phyloP scores from a whole-genome alignment of 495 filamentous ascomycete species.

The Lophiostoma macrostomum region DNA sequence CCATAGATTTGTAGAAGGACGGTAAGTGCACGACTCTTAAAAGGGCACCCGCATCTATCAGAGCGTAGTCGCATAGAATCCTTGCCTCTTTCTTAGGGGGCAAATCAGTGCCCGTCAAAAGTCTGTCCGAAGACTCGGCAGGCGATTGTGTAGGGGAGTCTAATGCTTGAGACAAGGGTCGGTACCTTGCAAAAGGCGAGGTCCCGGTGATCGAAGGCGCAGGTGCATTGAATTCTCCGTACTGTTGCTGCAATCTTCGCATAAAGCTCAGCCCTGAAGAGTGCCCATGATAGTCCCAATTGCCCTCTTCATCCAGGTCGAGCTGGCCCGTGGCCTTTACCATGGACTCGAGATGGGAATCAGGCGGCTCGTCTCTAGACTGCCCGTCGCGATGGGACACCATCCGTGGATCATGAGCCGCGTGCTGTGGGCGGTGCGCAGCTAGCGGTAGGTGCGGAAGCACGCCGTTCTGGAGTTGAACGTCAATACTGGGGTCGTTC shows the following conservation, averaged over 20 bases:
- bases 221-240: constrained; percentile 63
- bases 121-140: constrained; percentile 42
- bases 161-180: constrained; percentile 51
- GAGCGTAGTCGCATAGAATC: constrained; percentile 68
- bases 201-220: constrained; percentile 36
- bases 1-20: constrained; percentile 72
- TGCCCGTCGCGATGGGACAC: constrained; percentile 8
- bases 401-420: constrained; percentile 4
- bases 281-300: constrained; percentile 93
- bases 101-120: constrained; percentile 43
- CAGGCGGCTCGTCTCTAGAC: constrained; percentile 48
- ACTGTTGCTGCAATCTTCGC: constrained; percentile 77
- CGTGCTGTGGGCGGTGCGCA: constrained; percentile 15
- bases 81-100: constrained; percentile 66
- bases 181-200: constrained; percentile 42
- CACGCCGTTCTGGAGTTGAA: constrained; percentile 49
- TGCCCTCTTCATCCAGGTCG: constrained; percentile 84
- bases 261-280: constrained; percentile 90
- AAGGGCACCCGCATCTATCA: constrained; percentile 80
- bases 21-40: constrained; percentile 87
- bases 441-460: constrained; percentile 28
- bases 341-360: constrained; percentile 89
- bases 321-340: constrained; percentile 84
- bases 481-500: constrained; percentile 75
- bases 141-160: constrained; percentile 74